A percentile compares a stretch with the other conserved stretches of the same genome.
phyloP scores from a whole-genome alignment of 345 rosid species.

The Lepidium sativum region DNA sequence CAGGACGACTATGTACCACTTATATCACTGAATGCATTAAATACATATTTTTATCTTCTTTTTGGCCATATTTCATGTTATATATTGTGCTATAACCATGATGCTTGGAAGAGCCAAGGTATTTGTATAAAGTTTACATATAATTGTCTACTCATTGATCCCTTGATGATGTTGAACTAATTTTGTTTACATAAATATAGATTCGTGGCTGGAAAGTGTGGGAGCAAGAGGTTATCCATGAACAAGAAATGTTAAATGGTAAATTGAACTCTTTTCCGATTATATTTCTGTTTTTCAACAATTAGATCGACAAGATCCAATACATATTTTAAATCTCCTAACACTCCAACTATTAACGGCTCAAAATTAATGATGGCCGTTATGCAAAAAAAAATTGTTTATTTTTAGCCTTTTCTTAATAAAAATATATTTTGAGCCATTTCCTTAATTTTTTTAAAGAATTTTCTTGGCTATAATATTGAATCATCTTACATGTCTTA shows the following conservation, averaged over 20 bases:
- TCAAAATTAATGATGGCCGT: no score
- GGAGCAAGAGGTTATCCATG: constrained; percentile 39
- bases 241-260: constrained; percentile 22
- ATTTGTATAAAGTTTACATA: not conserved
- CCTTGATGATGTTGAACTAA: not conserved
- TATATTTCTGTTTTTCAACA: not conserved
- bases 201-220: constrained; percentile 79
- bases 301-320: no score
- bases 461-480: no score
- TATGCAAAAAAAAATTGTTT: no score
- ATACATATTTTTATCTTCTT: constrained; percentile 84
- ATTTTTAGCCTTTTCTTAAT: no score
- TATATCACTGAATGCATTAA: constrained; percentile 57
- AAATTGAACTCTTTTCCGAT: not conserved
- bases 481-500: no score
- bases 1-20: constrained; percentile 66
- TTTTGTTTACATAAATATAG: constrained; percentile 24
- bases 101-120: constrained; percentile 84
- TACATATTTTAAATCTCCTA: no score
- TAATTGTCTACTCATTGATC: not conserved
- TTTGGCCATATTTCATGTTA: constrained; percentile 75
- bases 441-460: no score
- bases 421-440: no score
- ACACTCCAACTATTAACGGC: no score
- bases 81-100: constrained; percentile 68